A percentile compares a stretch with the other conserved stretches of the same genome.
Conservation (phyloP, 2,329 filamentous ascomycete genomes). For the Fonsecaea nubica region DNA sequence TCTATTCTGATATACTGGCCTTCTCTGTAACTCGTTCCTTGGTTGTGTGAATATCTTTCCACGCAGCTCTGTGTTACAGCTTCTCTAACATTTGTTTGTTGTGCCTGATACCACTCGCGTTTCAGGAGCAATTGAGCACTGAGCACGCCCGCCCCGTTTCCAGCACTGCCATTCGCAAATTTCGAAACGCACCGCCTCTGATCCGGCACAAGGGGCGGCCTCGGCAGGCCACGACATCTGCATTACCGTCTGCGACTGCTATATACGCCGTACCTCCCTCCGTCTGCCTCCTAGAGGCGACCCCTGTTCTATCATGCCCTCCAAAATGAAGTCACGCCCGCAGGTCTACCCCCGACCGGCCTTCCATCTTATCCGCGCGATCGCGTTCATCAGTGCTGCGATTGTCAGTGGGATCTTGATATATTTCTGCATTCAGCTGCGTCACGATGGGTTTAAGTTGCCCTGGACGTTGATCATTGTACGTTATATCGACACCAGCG, state of each 20-base stretch:
- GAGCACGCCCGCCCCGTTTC: background rate
- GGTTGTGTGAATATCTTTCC: background rate
- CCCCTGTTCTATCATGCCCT: slow-evolving; percentile 23
- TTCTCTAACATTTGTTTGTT: background rate
- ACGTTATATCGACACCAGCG: slow-evolving; percentile 38
- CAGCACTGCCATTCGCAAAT: background rate
- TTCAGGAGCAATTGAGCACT: background rate
- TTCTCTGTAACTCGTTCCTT: background rate
- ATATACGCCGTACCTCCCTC: background rate
- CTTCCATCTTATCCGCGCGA: slow-evolving; percentile 50
- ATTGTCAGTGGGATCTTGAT: slow-evolving; percentile 62
- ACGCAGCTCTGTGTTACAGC: background rate
- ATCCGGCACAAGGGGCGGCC: background rate
- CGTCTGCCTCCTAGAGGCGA: background rate
- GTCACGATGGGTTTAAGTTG: slow-evolving; percentile 57
- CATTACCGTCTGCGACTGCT: background rate
- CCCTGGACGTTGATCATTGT: slow-evolving; percentile 68
- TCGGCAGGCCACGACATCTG: background rate
- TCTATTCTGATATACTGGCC: background rate
- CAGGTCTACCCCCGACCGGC: slow-evolving; percentile 48
- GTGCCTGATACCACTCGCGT: background rate
- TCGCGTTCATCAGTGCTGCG: slow-evolving; percentile 58
- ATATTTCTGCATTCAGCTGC: slow-evolving; percentile 63
- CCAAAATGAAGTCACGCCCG: slow-evolving; percentile 35
- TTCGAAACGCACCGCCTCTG: background rate